Evolutionary conservation across 352 stramenopile genomes (phyloP), one percentile per base, ranked within the genome.

Genomic region (Pythium folliculosum): DNA sequence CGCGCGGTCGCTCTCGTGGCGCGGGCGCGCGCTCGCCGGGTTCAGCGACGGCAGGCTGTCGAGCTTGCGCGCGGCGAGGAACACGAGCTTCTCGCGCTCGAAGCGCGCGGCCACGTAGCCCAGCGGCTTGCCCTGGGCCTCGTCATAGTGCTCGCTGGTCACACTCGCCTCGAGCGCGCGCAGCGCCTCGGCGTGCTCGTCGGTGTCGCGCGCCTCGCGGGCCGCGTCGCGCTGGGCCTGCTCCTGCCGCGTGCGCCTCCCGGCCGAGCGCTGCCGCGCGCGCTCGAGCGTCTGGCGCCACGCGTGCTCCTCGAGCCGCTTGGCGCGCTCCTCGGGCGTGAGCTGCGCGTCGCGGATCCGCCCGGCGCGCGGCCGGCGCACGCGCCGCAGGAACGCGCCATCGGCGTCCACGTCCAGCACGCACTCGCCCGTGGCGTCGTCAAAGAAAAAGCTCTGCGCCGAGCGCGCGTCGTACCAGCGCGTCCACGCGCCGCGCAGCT

Each of bases 91-190:
- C 45, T 91, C 83, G 45, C 78, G 78, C 19, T 73, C 70, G 54
- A 86, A 89, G 2, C 83, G 75, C 16, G 85, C 81, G 32, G 89
- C 80, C 1, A 89, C 75, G 60, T 93, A 93, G 16, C 77, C 76
- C 9, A 90, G 57, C 7, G 70, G 69, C 25, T 70, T 78, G 23
- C 63, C 72, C 37, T 80, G 69, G 8, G 70, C 32, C 38, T 65
- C 68, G 53, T 75, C 72, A 27, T 87, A 71, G 55, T 92, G 78
- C 50, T 92, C 83, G 45, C 69, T 79, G 14, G 75, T 88, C 9
- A 92, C 71, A 27, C 69, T 84, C 25, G 59, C 76, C 63, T 90
- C 81, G 0, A 92, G 72, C 30, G 69, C 55, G n/a, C 69, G 65
- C 19, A 90, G 57, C 1, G 65, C 79, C 45, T 82, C 75, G 19